Conservation (phyloP, 73 alveolate species). For the Tetrahymena thermophila region DNA sequence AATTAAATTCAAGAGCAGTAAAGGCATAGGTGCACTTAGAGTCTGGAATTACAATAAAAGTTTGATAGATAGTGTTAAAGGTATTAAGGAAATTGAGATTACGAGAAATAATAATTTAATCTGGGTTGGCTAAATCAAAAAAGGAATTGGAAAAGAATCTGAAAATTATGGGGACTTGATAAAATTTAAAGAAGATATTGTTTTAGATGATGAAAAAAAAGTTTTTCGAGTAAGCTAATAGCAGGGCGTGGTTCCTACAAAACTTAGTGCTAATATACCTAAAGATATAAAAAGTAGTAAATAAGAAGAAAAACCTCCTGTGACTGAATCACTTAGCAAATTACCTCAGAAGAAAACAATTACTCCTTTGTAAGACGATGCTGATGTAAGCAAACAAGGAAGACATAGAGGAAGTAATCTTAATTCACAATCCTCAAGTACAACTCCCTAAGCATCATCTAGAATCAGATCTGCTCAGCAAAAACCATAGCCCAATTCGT, state of each 20-base stretch:
- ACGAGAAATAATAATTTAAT: conserved; percentile 21
- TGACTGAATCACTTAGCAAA: background rate
- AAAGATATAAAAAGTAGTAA: background rate
- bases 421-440: background rate
- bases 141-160: conserved; percentile 58
- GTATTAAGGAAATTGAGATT: conserved; percentile 63
- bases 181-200: background rate
- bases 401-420: background rate
- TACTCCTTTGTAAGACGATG: background rate
- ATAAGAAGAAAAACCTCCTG: background rate
- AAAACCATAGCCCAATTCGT: background rate
- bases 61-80: conserved; percentile 64
- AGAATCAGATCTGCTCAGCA: background rate
- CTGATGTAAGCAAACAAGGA: background rate
- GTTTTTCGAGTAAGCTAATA: background rate
- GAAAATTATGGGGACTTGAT: conserved; percentile 50
- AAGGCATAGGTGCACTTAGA: conserved; percentile 54
- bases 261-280: background rate
- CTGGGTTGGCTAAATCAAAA: conserved; percentile 48
- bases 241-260: background rate
- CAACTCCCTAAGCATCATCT: background rate
- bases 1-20: conserved; percentile 23
- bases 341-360: background rate
- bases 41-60: conserved; percentile 75
- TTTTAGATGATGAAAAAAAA: background rate